A percentile compares a stretch with the other conserved stretches of the same genome.
These are phyloP conservation scores for Gomphus bonarii DNA, from an alignment of 1,284 basidiomycete species.

Conservation along the genomic window DNA sequence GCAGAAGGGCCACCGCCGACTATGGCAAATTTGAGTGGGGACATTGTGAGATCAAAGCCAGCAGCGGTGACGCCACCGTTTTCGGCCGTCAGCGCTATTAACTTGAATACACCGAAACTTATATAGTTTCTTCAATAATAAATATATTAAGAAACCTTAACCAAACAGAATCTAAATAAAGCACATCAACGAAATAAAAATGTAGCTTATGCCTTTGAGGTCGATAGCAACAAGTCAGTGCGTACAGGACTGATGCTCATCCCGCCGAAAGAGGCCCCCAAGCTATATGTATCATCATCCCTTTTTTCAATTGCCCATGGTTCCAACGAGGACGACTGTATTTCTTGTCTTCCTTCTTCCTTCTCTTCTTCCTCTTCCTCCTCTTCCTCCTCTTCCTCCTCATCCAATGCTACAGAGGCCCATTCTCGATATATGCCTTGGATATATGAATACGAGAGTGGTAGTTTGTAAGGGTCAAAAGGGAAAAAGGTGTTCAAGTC, in stretches of 20 bases:
- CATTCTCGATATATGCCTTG: constrained; percentile 68
- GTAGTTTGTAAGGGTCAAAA: constrained; percentile 94
- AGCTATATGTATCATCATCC: constrained; percentile 24
- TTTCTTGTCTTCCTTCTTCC: constrained; percentile 8
- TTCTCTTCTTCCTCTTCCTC: constrained; percentile 25
- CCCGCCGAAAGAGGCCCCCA: constrained; percentile 57
- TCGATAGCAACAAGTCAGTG: neutral
- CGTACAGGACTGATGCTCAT: constrained; percentile 68
- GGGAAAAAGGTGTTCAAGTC: constrained; percentile 96
- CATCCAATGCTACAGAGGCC: constrained; percentile 64
- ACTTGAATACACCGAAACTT: no score
- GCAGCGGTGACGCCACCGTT: no score
- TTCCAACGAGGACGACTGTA: neutral
- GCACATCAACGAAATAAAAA: neutral
- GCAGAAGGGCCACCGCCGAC: constrained; percentile 89
- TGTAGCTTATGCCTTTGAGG: neutral
- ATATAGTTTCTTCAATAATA: no score
- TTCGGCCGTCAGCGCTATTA: no score
- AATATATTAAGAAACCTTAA: no score
- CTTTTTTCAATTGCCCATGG: constrained; percentile 1
- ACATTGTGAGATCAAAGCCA: neutral
- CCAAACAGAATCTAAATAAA: neutral
- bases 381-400: constrained; percentile 54
- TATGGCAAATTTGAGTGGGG: constrained; percentile 57
- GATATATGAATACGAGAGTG: constrained; percentile 60